Evolutionary conservation across 164 flowering plant species (phyloP).

Genomic region (Aristolochia contorta): DNA sequence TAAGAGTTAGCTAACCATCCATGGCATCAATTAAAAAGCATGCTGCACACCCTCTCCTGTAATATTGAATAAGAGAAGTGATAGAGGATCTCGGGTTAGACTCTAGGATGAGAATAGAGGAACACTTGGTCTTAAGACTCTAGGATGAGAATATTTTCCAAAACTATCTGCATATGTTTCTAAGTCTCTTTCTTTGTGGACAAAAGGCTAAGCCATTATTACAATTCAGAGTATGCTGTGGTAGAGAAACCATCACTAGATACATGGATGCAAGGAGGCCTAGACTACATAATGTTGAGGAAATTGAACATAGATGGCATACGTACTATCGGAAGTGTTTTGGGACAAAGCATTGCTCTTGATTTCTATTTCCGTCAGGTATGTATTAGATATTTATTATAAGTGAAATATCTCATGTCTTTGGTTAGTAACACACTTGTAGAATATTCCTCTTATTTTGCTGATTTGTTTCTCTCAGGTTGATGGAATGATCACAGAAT

Average conservation of each 20-base stretch:
- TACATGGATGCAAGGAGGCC: constrained; percentile 92
- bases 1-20: too few species aligned
- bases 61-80: too few species aligned
- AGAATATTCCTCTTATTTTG: neutral
- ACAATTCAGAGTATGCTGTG: constrained; percentile 70
- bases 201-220: neutral
- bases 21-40: too few species aligned
- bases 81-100: too few species aligned
- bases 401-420: neutral
- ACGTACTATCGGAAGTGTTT: constrained; percentile 91
- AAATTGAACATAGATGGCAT: constrained; percentile 81
- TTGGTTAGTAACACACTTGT: neutral
- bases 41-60: too few species aligned
- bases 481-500: constrained; percentile 97
- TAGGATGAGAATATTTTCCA: too few species aligned
- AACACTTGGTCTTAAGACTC: too few species aligned
- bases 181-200: too few species aligned
- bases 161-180: too few species aligned
- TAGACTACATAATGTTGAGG: constrained; percentile 82
- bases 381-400: neutral
- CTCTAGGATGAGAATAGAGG: too few species aligned
- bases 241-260: constrained; percentile 61
- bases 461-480: constrained; percentile 37
- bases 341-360: constrained; percentile 96
- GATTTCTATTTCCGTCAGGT: constrained; percentile 99